Evolutionary conservation across 2,329 filamentous ascomycete species (phyloP).

Genomic region (Pseudogymnoascus sp.): DNA sequence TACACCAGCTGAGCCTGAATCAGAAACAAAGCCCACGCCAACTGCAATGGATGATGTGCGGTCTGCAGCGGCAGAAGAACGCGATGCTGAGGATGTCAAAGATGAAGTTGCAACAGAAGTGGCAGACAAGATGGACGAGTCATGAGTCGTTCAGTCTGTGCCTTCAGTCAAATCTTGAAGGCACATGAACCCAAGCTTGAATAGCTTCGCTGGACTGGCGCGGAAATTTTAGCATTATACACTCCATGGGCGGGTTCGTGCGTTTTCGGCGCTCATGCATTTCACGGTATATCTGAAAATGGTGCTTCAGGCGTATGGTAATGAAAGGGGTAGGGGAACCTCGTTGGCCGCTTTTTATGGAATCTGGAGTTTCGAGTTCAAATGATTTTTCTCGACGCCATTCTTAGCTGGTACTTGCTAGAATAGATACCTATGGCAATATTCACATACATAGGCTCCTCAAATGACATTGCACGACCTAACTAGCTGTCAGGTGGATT

Average conservation of each 20-base stretch:
- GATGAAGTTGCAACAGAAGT: conserved; percentile 23
- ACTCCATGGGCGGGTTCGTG: conserved; percentile 2
- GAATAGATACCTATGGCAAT: conserved; percentile 1
- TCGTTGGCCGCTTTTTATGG: background rate
- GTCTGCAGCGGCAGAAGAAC: conserved; percentile 25
- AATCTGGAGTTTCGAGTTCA: conserved; percentile 6
- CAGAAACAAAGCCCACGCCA: conserved; percentile 24
- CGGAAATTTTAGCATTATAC: background rate
- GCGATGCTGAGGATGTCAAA: conserved; percentile 24
- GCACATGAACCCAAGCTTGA: background rate
- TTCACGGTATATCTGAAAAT: conserved; percentile 6
- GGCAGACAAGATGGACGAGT: conserved; percentile 27
- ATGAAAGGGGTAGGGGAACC: background rate
- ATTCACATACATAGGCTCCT: background rate
- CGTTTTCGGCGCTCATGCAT: conserved; percentile 5
- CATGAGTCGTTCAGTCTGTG: conserved; percentile 10
- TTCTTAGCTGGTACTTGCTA: background rate
- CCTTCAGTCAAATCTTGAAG: background rate
- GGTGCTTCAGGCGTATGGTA: conserved; percentile 2
- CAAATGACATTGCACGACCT: background rate
- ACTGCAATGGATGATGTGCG: conserved; percentile 26
- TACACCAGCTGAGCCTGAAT: conserved; percentile 23
- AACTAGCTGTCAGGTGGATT: background rate
- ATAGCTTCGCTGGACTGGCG: background rate
- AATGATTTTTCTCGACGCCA: background rate